These are phyloP conservation scores for Lentinus tigrinus DNA, from an alignment of 768 basidiomycete genomes.

Conservation along the genomic window DNA sequence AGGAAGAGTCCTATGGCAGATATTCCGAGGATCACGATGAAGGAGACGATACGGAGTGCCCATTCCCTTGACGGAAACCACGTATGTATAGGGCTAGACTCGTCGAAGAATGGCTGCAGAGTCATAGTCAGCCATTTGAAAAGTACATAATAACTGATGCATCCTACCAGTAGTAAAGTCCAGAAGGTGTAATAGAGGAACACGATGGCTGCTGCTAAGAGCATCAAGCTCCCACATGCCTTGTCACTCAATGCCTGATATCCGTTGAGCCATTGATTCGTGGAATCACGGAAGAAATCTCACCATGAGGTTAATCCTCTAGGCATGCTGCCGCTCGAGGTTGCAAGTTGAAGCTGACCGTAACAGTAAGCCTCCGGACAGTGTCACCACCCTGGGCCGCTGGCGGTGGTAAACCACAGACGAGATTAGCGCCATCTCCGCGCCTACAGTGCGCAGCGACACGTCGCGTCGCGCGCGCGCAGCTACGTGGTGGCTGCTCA, in stretches of 20 bases:
- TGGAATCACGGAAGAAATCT: not conserved
- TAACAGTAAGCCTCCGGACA: too few relatives aligned
- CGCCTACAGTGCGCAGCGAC: constrained; percentile 5
- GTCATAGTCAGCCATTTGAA: not conserved
- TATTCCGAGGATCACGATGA: constrained; percentile 78
- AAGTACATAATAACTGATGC: not conserved
- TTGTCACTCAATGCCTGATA: constrained; percentile 78
- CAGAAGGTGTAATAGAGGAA: constrained; percentile 92
- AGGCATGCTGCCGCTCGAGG: too few relatives aligned
- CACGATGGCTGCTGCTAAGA: constrained; percentile 69
- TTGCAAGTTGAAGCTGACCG: too few relatives aligned
- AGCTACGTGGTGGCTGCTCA: not conserved
- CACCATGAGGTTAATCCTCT: not conserved
- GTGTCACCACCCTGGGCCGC: too few relatives aligned
- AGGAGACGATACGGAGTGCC: constrained; percentile 85
- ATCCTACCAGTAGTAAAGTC: constrained; percentile 83
- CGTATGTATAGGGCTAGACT: constrained; percentile 66
- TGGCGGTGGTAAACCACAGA: too few relatives aligned
- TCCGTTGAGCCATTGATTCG: not conserved
- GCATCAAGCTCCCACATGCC: constrained; percentile 74
- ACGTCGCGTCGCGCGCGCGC: constrained; percentile 20
- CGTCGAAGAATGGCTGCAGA: constrained; percentile 75
- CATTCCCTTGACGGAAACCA: constrained; percentile 91
- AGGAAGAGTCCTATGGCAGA: constrained; percentile 79
- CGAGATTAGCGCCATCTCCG: not conserved